Base-by-base conservation (phyloP, 306 rosid species). In the Begonia masoniana region DNA sequence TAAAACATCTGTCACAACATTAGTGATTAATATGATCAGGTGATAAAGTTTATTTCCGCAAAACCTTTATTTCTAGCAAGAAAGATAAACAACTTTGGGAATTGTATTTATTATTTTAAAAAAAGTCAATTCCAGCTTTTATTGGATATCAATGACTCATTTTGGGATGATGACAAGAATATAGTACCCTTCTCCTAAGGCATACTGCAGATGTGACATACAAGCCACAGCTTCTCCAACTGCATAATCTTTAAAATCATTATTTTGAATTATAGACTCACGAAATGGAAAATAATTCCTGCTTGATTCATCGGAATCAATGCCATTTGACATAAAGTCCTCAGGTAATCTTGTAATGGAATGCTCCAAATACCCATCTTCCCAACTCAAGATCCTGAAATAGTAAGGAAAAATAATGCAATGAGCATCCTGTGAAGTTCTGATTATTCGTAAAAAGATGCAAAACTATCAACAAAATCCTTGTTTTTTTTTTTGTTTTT, bases 331-430 rank as follows among this genome's bases (percentile, higher is more conserved):
- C 21, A 51, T 48, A 62, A n/a, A 65, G 21, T 60, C 79, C 63
- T 31, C 35, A 64, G 51, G 47, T 61, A 69, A 73, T 61, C 62
- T 64, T 54, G 72, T 56, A 69, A 82, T 74, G 54, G 65, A 59
- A 63, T 57, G 63, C 54, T 74, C 80, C 67, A 19, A 68, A 63
- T 75, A 83, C 35, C 78, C 88, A 73, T 75, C 87, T 72, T 81
- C 97, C 91, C 88, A 91, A 15, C 75, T 64, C 85, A 91, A 81
- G 57, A 76, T 78, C 85, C 97, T 91, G 70, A 55, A 61, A 61
- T 42, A 63, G 60, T 26, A 13, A 47, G 50, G 36, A 65, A 24
- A 55, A 31, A 31, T 16, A 24, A 19, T 56, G 69, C 74, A 41
- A 76, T 47, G 55, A 41, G 57, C 55, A 55, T 62, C 48, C 15